Evolutionary conservation across 1,284 basidiomycete species (phyloP), one percentile per base, ranked within the genome.

Genomic region (Cutaneotrichosporon daszewskae): DNA sequence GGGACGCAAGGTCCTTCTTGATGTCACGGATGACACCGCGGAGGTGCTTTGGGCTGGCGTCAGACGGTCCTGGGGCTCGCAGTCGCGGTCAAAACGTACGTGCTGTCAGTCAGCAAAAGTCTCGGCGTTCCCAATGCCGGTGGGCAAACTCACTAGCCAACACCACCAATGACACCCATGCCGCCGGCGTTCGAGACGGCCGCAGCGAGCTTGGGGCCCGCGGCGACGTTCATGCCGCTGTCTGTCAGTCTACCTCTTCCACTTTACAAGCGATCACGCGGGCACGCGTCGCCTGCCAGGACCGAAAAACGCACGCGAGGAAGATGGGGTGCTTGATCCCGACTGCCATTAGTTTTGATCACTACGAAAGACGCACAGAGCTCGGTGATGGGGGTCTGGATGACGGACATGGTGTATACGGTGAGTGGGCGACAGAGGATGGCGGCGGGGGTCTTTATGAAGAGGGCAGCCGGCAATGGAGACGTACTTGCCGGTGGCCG

Each of bases 291-390:
- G 33, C n/a, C n/a, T n/a, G n/a, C n/a, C n/a, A n/a, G n/a, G n/a
- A n/a, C n/a, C n/a, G n/a, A n/a, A n/a, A 53, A 23, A 60, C 20
- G 33, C 18, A 43, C 57, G 90, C 89, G 24, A 94, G 81, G 51
- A 92, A 71, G 57, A 94, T 78, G 33, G 89, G 89, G 66, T 94
- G 89, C 68, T 84, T 79, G 69, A 92, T 82, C 45, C 80, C 80
- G 70, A 94, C 63, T 68, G 47, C 14, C 9, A 9, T 1, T 23
- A 25, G n/a, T 13, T 18, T 26, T 10, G 23, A 2, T 20, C 12
- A 1, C 22, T 12, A 3, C 10, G 13, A 7, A 22, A 2, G 28
- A 64, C 66, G 45, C 31, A 68, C 66, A 87, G 45, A 88, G 74
- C 68, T 87, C 77, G 25, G 87, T 91, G 53, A 91, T 76, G 22